These are phyloP conservation scores for Chalciporus pseudorubinellus DNA, from an alignment of 768 basidiomycete genomes.

Conservation along the genomic window DNA sequence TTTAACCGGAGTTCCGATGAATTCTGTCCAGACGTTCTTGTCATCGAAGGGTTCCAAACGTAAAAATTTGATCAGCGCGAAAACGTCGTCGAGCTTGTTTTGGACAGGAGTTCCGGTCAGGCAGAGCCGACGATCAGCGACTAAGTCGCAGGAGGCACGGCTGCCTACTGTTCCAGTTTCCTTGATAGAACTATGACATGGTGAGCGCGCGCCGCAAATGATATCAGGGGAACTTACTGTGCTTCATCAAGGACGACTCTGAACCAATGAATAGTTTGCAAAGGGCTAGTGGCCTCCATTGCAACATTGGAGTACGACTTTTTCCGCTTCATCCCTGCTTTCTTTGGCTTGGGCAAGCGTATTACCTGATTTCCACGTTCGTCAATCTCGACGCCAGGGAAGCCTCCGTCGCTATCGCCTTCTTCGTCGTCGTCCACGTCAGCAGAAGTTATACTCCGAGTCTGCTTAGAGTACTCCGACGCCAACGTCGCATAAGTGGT, in stretches of 20 bases:
- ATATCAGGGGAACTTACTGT: conserved; percentile 61
- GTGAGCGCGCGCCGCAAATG: neutral
- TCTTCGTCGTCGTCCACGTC: conserved; percentile 71
- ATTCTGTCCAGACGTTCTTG: conserved; percentile 90
- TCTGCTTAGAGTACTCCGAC: conserved; percentile 91
- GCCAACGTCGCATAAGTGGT: conserved; percentile 97
- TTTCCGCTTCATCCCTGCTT: conserved; percentile 66
- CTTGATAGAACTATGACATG: conserved; percentile 79
- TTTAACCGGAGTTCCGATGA: conserved; percentile 90
- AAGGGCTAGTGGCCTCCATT: conserved; percentile 62
- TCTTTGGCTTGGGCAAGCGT: conserved; percentile 63
- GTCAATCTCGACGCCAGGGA: conserved; percentile 62
- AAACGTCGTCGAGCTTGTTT: conserved; percentile 98
- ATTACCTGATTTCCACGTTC: conserved; percentile 62
- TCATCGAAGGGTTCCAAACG: conserved; percentile 91
- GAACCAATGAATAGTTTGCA: conserved; percentile 97
- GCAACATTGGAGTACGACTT: conserved; percentile 44
- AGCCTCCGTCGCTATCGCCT: conserved; percentile 60
- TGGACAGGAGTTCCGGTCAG: conserved; percentile 99
- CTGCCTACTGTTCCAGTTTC: conserved; percentile 93
- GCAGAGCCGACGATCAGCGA: conserved; percentile 89
- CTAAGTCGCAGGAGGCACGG: conserved; percentile 91
- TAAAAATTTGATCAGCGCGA: conserved; percentile 94
- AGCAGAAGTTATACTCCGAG: conserved; percentile 52
- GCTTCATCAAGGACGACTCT: conserved; percentile 91